phyloP scores from a whole-genome alignment of 2,329 filamentous ascomycete species.

The Penicillium palitans region DNA sequence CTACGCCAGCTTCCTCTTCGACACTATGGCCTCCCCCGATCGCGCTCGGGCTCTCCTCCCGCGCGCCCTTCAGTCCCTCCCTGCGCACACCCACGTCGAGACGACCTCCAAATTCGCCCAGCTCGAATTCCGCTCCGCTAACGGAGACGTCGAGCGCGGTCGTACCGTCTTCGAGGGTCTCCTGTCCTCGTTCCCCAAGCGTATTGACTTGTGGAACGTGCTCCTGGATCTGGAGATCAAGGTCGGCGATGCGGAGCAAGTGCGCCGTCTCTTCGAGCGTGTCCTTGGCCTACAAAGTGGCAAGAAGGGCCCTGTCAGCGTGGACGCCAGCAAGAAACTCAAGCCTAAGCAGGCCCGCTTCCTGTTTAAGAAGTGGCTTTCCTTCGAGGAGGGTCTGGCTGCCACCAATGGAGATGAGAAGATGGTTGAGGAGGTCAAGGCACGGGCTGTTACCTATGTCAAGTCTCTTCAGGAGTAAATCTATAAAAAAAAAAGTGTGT shows the following conservation, averaged over 20 bases:
- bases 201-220: conserved; percentile 90
- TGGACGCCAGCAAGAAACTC: conserved; percentile 59
- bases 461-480: conserved; percentile 42
- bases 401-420: conserved; percentile 61
- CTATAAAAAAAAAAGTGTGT: conserved; percentile 19
- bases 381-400: conserved; percentile 72
- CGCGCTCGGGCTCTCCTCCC: conserved; percentile 74
- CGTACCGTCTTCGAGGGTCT: conserved; percentile 93
- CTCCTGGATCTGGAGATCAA: conserved; percentile 80
- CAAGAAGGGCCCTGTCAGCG: conserved; percentile 35
- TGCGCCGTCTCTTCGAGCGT: conserved; percentile 79
- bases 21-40: conserved; percentile 67
- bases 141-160: conserved; percentile 84
- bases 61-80: conserved; percentile 81
- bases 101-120: conserved; percentile 86
- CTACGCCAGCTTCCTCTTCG: conserved; percentile 90
- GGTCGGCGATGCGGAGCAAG: conserved; percentile 59
- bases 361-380: conserved; percentile 89
- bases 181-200: conserved; percentile 80
- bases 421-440: conserved; percentile 68
- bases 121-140: conserved; percentile 81
- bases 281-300: conserved; percentile 54
- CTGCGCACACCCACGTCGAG: conserved; percentile 66
- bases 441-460: conserved; percentile 70
- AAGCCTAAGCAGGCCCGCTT: conserved; percentile 81